Conservation (phyloP, 192 early-diverging fungal species). For the Mortierella hygrophila region DNA sequence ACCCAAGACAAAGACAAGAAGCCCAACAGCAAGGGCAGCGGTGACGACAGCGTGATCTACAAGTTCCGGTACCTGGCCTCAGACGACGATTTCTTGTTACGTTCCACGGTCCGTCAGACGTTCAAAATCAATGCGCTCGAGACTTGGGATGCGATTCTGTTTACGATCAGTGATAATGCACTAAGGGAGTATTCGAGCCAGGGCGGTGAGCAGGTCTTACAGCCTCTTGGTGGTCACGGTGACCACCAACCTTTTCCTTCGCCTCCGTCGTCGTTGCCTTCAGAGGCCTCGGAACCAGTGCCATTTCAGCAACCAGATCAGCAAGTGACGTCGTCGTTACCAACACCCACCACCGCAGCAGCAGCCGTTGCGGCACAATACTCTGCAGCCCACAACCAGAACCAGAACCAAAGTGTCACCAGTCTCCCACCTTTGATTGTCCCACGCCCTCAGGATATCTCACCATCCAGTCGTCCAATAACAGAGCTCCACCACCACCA, state of each 20-base stretch:
- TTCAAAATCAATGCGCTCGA: constrained; percentile 79
- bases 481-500: not conserved
- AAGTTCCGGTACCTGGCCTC: constrained; percentile 67
- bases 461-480: not conserved
- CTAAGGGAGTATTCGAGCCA: constrained; percentile 28
- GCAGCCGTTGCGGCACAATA: not conserved
- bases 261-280: not conserved
- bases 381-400: not conserved
- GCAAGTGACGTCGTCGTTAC: not conserved
- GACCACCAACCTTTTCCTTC: not conserved
- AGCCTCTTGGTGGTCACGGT: not conserved
- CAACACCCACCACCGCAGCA: not conserved
- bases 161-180: constrained; percentile 62
- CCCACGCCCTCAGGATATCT: not conserved
- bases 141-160: constrained; percentile 71
- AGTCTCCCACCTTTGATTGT: not conserved
- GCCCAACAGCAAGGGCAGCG: not conserved
- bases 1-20: not conserved
- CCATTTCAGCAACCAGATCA: not conserved
- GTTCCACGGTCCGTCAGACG: constrained; percentile 66
- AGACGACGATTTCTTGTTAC: constrained; percentile 81
- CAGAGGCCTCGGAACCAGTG: not conserved
- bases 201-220: constrained; percentile 7
- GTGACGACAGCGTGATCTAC: constrained; percentile 33
- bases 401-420: not conserved